A percentile compares a stretch with the other conserved stretches of the same genome.
Evolutionary conservation across 345 rosid species (phyloP).

Genomic region (Boechera retrofracta): DNA sequence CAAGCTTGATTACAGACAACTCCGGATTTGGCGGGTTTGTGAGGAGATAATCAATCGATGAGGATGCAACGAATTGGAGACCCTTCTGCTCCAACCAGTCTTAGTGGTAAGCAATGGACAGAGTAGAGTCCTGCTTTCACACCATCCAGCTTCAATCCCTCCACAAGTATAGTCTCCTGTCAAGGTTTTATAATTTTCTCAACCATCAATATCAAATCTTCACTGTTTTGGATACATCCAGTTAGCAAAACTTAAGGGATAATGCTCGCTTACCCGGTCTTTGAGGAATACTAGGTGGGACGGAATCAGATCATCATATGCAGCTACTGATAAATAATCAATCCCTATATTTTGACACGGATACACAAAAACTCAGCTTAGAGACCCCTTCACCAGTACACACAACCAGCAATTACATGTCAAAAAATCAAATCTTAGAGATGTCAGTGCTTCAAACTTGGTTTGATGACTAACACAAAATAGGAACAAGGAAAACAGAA

Average conservation of each 20-base stretch:
- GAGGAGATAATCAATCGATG: slow-evolving; percentile 48
- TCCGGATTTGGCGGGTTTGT: neutral
- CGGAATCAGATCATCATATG: slow-evolving; percentile 53
- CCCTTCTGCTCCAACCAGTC: slow-evolving; percentile 75
- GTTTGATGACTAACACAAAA: neutral
- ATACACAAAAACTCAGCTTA: slow-evolving; percentile 15
- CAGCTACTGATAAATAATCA: slow-evolving; percentile 84
- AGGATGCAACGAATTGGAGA: slow-evolving; percentile 80
- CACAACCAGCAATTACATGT: neutral
- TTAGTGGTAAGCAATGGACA: slow-evolving; percentile 75
- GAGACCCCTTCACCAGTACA: slow-evolving; percentile 9
- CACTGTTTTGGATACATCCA: slow-evolving; percentile 10
- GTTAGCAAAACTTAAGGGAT: neutral
- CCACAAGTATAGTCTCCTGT: slow-evolving; percentile 71
- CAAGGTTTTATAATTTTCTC: neutral
- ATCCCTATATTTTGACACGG: slow-evolving; percentile 52
- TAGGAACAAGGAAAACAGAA: neutral
- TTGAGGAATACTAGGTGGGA: slow-evolving; percentile 55
- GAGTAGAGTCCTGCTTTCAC: slow-evolving; percentile 65
- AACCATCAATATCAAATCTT: slow-evolving; percentile 13
- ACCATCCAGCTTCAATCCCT: slow-evolving; percentile 69
- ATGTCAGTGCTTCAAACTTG: neutral
- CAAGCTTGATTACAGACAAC: neutral
- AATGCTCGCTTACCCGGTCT: slow-evolving; percentile 48
- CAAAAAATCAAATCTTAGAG: slow-evolving; percentile 3